Evolutionary conservation across 1,284 basidiomycete genomes (phyloP), one percentile per base, ranked within the genome.

Genomic region (Earliella scabrosa): DNA sequence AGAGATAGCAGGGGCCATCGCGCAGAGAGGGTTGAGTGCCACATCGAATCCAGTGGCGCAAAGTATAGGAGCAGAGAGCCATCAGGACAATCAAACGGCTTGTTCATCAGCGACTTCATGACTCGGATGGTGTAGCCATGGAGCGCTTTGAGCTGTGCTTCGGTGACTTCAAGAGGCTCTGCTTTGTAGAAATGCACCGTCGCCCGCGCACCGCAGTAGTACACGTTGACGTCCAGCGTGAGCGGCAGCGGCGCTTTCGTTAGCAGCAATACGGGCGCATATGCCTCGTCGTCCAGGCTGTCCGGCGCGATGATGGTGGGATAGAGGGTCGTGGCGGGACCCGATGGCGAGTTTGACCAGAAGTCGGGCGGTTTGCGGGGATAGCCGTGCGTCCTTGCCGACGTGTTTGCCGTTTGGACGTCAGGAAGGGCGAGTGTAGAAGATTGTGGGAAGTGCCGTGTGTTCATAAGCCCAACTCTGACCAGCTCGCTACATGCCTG

Each of bases 91-190:
- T 74, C 70, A 38, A 87, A 77, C 1, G 85, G 78, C 64, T 89
- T 92, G 73, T 92, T 92, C 59, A 78, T 73, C 26, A 90, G 73
- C 13, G 81, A 72, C 49, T 88, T 82, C 64, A 77, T 82, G 21
- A 88, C 58, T 44, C 89, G 79, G 21, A 85, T 56, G 2, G 89
- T 91, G 68, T 87, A 93, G 18, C 71, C 68, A 60, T 83, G 75
- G 20, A 92, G 69, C 6, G 77, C 68, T n/a, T 77, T 66, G 34
- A 85, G 65, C 39, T 75, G 78, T 11, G 73, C 73, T 24, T 78
- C 67, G 43, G 81, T 75, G 13, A 88, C 52, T 16, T 71, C 65
- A 41, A 92, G 71, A 5, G 86, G 79, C 1, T 75, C 75, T 14
- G 75, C 82, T 52, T 73, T 78, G 45, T 69, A 67, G 41, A 85